phyloP scores from a whole-genome alignment of 2,329 filamentous ascomycete species.

The Neopestalotiopsis clavispora region DNA sequence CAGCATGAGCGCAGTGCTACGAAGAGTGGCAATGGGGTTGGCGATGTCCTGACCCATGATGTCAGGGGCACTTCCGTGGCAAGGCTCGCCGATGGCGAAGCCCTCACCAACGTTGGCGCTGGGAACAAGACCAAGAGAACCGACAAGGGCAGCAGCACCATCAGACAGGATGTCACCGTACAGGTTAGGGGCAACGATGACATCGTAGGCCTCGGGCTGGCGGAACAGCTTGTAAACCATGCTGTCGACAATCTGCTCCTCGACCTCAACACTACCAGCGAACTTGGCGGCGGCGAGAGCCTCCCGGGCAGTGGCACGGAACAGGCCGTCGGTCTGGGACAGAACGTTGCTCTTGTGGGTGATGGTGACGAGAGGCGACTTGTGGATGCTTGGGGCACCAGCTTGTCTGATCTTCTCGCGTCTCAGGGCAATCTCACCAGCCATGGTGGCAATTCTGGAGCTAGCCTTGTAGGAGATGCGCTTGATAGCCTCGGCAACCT shows the following conservation, averaged over 20 bases:
- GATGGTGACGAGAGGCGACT: conserved; percentile 81
- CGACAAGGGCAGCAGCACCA: conserved; percentile 91
- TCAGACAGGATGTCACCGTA: conserved; percentile 98
- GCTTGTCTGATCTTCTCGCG: conserved; percentile 78
- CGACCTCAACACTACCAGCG: conserved; percentile 65
- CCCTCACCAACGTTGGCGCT: conserved; percentile 92
- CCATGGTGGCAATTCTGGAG: conserved; percentile 87
- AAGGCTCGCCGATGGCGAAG: conserved; percentile 97
- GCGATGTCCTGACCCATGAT: conserved; percentile 92
- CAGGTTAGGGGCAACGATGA: conserved; percentile 95
- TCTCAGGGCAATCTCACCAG: conserved; percentile 89
- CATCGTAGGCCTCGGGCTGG: conserved; percentile 92
- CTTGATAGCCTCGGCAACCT: conserved; percentile 97
- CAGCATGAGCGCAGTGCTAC: conserved; percentile 91
- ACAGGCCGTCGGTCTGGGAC: conserved; percentile 93
- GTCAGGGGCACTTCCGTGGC: conserved; percentile 94
- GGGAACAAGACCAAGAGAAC: conserved; percentile 88
- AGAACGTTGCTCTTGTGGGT: conserved; percentile 99
- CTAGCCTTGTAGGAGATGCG: conserved; percentile 88
- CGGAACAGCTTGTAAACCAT: conserved; percentile 99
- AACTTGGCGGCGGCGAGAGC: conserved; percentile 73
- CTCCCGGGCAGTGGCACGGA: conserved; percentile 78
- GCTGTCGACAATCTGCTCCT: conserved; percentile 98
- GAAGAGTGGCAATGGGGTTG: conserved; percentile 93
- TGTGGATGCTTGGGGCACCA: conserved; percentile 64